These are phyloP conservation scores for Aspergillus sclerotiicarbonarius DNA, from an alignment of 495 filamentous ascomycete species.

Conservation along the genomic window DNA sequence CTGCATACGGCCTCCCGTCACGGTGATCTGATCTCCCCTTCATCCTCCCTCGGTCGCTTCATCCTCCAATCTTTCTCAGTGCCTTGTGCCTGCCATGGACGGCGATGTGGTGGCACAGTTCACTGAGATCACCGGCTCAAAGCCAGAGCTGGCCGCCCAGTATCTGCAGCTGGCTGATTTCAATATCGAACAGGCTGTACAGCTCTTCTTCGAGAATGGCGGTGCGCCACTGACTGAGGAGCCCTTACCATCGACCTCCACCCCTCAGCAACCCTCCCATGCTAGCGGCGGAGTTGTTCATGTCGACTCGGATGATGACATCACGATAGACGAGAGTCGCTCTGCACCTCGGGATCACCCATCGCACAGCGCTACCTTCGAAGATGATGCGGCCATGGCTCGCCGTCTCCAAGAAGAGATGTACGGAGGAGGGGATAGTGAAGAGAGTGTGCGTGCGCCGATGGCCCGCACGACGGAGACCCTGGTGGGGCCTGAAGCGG, in stretches of 20 bases:
- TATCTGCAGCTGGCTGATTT: constrained; percentile 81
- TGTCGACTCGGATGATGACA: constrained; percentile 67
- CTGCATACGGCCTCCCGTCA: constrained; percentile 4
- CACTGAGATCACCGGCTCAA: constrained; percentile 63
- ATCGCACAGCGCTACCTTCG: constrained; percentile 40
- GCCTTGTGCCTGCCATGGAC: constrained; percentile 59
- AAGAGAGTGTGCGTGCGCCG: constrained; percentile 78
- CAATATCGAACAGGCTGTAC: constrained; percentile 79
- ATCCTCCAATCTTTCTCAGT: constrained; percentile 5
- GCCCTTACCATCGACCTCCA: constrained; percentile 33
- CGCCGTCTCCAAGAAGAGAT: constrained; percentile 87
- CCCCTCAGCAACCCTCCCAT: constrained; percentile 22
- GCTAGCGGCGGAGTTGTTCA: constrained; percentile 58
- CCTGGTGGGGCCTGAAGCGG: constrained; percentile 69
- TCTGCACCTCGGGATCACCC: constrained; percentile 20
- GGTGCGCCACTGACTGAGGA: constrained; percentile 50
- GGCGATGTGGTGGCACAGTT: constrained; percentile 49
- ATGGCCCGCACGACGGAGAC: constrained; percentile 91
- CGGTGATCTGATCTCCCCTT: constrained; percentile 1
- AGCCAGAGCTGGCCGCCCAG: constrained; percentile 63
- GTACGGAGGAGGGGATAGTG: constrained; percentile 57
- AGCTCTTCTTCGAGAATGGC: constrained; percentile 83
- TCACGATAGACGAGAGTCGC: constrained; percentile 26
- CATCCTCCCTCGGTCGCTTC: not conserved
- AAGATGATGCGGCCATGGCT: constrained; percentile 94